A percentile compares a stretch with the other conserved stretches of the same genome.
These are phyloP conservation scores for Aspergillus niger DNA, from an alignment of 2,329 filamentous ascomycete genomes.

Conservation along the genomic window DNA sequence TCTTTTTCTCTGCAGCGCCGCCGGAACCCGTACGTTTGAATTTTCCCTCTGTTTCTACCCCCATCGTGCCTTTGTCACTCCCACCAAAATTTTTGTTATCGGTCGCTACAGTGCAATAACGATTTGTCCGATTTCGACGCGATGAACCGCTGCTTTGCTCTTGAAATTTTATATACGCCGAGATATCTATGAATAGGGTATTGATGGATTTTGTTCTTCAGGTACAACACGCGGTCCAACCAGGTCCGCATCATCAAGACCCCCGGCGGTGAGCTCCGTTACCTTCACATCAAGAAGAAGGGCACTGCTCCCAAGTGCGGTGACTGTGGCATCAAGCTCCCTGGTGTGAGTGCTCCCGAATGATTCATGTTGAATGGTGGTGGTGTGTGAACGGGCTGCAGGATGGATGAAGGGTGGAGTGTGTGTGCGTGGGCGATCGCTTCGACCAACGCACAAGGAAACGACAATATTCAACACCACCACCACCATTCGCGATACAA, in stretches of 20 bases:
- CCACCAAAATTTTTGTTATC: conserved; percentile 16
- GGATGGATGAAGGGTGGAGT: conserved; percentile 15
- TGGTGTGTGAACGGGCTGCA: conserved; percentile 11
- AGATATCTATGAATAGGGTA: conserved; percentile 19
- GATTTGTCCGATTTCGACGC: not conserved
- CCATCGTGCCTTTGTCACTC: conserved; percentile 22
- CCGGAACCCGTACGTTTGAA: conserved; percentile 72
- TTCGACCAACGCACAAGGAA: conserved; percentile 2
- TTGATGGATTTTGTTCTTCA: conserved; percentile 48
- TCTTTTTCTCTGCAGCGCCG: conserved; percentile 59
- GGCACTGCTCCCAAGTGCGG: conserved; percentile 98
- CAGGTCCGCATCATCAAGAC: conserved; percentile 95
- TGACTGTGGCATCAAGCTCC: conserved; percentile 97
- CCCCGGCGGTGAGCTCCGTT: conserved; percentile 90
- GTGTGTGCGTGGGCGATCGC: conserved; percentile 15
- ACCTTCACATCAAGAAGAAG: conserved; percentile 99
- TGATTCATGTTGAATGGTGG: conserved; percentile 17
- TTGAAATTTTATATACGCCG: not conserved
- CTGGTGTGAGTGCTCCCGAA: conserved; percentile 75
- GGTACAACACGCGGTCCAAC: conserved; percentile 99
- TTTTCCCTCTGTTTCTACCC: conserved; percentile 16
- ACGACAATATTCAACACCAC: conserved; percentile 13
- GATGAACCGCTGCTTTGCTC: not conserved
- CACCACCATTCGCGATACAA: too few relatives aligned
- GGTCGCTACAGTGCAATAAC: conserved; percentile 22